Evolutionary conservation across 2,329 filamentous ascomycete genomes (phyloP).

Genomic region (Fusarium sp.): DNA sequence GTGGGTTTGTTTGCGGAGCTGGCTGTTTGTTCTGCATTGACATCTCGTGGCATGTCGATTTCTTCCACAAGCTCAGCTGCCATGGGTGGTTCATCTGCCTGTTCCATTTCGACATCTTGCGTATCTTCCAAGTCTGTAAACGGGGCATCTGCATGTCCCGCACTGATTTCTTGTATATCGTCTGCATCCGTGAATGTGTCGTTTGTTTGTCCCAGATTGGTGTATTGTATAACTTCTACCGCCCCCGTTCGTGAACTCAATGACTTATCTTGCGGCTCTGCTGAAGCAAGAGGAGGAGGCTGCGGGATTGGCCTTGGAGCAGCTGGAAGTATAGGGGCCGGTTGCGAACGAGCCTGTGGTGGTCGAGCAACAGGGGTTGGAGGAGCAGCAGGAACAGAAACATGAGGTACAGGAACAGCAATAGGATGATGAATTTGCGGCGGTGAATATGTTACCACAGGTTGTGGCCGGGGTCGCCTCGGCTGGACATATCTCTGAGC

Average conservation of each 20-base stretch:
- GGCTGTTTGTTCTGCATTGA: constrained; percentile 1
- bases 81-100: background rate
- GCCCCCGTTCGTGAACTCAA: background rate
- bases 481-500: constrained; percentile 67
- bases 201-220: background rate
- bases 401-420: background rate
- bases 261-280: background rate
- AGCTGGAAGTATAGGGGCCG: constrained; percentile 1
- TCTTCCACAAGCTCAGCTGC: constrained; percentile 1
- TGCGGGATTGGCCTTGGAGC: constrained; percentile 7
- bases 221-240: background rate
- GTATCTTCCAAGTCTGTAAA: background rate
- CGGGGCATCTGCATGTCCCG: background rate
- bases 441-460: constrained; percentile 21
- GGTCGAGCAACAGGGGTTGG: background rate
- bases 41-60: constrained; percentile 1
- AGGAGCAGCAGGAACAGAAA: no score
- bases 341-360: constrained; percentile 11
- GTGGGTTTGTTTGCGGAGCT: constrained; percentile 35
- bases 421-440: background rate
- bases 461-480: constrained; percentile 58
- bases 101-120: background rate
- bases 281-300: constrained; percentile 10
- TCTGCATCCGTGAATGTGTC: constrained; percentile 14
- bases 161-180: background rate